Evolutionary conservation across 176 grass and related monocot genomes (phyloP).

Genomic region (Microstegium vimineum): DNA sequence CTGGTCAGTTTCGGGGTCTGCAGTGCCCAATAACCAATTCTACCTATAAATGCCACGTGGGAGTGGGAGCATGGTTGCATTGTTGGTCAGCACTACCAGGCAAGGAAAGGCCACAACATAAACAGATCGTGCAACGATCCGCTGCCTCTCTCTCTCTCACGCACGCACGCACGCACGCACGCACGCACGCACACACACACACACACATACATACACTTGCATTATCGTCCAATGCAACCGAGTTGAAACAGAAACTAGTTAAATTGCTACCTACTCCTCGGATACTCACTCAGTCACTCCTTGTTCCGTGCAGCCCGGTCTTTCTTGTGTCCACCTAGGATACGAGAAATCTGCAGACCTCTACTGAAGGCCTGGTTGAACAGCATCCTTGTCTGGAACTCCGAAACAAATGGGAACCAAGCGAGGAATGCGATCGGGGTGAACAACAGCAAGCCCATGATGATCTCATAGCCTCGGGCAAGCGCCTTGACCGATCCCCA

Average conservation of each 20-base stretch:
- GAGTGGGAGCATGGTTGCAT: background rate
- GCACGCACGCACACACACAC: too few relatives aligned
- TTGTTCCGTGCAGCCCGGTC: conserved; percentile 60
- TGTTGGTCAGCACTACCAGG: background rate
- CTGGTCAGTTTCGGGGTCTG: background rate
- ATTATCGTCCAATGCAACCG: background rate
- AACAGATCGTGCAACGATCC: background rate
- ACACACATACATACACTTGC: background rate
- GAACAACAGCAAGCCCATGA: conserved; percentile 89
- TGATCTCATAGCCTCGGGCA: conserved; percentile 77
- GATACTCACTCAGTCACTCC: conserved; percentile 36
- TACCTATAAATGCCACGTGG: background rate
- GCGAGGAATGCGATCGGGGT: conserved; percentile 79
- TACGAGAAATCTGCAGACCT: conserved; percentile 86
- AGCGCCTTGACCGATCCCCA: conserved; percentile 78
- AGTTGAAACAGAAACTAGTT: background rate
- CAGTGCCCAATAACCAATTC: background rate
- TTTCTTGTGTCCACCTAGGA: conserved; percentile 84
- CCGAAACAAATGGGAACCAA: conserved; percentile 91
- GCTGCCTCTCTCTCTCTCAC: background rate
- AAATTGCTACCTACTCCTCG: conserved; percentile 4
- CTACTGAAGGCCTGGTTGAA: conserved; percentile 98
- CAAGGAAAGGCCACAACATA: background rate
- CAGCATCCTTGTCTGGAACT: conserved; percentile 95
- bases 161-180: too few relatives aligned